These are phyloP conservation scores for Jackrogersella multiformis DNA, from an alignment of 495 filamentous ascomycete genomes.

Conservation along the genomic window DNA sequence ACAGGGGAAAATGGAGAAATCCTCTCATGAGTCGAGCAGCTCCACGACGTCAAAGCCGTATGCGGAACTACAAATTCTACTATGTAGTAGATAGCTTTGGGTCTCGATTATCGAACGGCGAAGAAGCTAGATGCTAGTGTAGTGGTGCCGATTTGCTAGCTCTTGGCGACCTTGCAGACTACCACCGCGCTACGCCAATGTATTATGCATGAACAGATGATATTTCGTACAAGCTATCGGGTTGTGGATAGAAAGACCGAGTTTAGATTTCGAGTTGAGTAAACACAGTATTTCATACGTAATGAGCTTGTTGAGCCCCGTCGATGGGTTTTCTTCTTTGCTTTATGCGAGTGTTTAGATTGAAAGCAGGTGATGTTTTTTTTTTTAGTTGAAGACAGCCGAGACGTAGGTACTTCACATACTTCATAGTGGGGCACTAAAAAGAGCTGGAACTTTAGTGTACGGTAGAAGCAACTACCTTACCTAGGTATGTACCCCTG, in stretches of 20 bases:
- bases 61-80: conserved; percentile 19
- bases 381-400: conserved; percentile 16
- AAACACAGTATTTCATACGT: conserved; percentile 28
- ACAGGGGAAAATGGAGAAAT: conserved; percentile 35
- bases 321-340: conserved; percentile 8
- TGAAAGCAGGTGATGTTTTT: conserved; percentile 8
- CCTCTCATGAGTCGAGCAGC: conserved; percentile 10
- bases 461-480: background rate
- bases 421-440: conserved; percentile 32
- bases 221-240: conserved; percentile 12
- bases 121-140: too few relatives aligned
- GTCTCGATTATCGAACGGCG: conserved; percentile 31
- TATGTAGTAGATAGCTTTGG: background rate
- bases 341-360: conserved; percentile 15
- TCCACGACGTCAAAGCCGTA: conserved; percentile 31
- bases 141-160: conserved; percentile 31
- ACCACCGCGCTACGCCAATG: conserved; percentile 7
- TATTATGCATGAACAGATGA: conserved; percentile 14
- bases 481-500: background rate
- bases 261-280: conserved; percentile 7
- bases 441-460: background rate
- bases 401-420: background rate
- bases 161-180: conserved; percentile 21
- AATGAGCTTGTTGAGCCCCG: conserved; percentile 26
- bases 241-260: conserved; percentile 17